Base-by-base conservation (phyloP, 1,139 yeast genomes). In the Kluyveromyces sp. region DNA sequence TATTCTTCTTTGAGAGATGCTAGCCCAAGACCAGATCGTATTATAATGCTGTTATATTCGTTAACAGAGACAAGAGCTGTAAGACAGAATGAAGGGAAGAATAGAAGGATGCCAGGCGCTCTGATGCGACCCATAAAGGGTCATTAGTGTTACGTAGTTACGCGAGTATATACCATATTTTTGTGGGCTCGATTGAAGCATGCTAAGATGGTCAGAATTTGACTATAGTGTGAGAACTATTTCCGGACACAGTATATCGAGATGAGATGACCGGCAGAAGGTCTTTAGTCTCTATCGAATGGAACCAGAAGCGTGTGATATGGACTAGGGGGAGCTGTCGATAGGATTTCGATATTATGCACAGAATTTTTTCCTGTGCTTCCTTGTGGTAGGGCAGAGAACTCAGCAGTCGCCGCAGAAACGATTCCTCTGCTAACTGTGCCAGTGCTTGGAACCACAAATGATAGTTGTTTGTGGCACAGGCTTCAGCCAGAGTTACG, bases 371-470 rank as follows among this genome's bases (percentile, higher is more conserved):
- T 3, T 29, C n/a, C 33, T 46, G 45, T 42, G 48, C 41, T 30
- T 46, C 36, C 4, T 22, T 16, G 9, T 47, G 35, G 9, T 36
- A 44, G 2, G 46, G 46, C 4, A 52, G 43, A 11, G 41, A 29
- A n/a, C 7, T n/a, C 12, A 50, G 29, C 16, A 53, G 44, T n/a
- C 43, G 33, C 9, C 36, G 29, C 4, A 46, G 34, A 15, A 45
- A 29, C 8, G 44, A 25, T 13, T 42, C 26, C 12, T 37, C 20
- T 19, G 16, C n/a, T 29, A 40, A 4, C 25, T 35, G 22, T n/a
- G 39, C 20, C 22, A 53, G 29, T 16, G 42, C 19, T 13, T 32
- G 22, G 34, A 53, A 49, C 56, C 54, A 53, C 13, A 33, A 40
- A 15, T 40, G 30, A 34, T 13, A 32, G 29, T 22, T 31, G n/a